Conservation (phyloP, 495 filamentous ascomycete species). For the Chaetomium tenue region DNA sequence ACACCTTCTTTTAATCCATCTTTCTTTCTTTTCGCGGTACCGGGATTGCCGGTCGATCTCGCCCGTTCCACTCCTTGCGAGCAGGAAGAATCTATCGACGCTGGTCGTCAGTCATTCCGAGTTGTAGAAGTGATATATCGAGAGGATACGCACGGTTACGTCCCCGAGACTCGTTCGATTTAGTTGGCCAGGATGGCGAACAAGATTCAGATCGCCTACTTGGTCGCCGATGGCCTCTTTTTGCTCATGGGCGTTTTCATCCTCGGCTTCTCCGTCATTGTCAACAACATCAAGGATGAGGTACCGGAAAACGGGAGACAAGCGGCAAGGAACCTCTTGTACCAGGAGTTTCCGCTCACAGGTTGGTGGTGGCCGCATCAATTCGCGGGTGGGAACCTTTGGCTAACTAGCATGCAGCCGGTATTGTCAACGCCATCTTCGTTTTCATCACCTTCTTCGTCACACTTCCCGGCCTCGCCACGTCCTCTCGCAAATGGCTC, state of each 20-base stretch:
- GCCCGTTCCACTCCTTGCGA: slow-evolving; percentile 22
- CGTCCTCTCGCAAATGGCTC: slow-evolving; percentile 56
- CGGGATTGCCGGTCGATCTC: slow-evolving; percentile 40
- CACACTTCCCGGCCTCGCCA: slow-evolving; percentile 61
- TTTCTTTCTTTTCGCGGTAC: slow-evolving; percentile 26
- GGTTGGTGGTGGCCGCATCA: slow-evolving; percentile 37
- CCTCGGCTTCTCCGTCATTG: slow-evolving; percentile 60
- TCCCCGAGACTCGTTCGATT: slow-evolving; percentile 7
- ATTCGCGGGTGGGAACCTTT: neutral
- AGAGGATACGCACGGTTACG: slow-evolving; percentile 19
- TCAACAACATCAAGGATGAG: slow-evolving; percentile 50
- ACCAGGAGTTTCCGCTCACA: slow-evolving; percentile 58
- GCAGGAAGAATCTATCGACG: slow-evolving; percentile 36
- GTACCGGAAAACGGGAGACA: slow-evolving; percentile 47
- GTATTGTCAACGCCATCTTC: slow-evolving; percentile 64
- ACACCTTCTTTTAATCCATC: slow-evolving; percentile 6
- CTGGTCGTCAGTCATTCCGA: slow-evolving; percentile 44
- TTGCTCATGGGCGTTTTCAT: slow-evolving; percentile 61
- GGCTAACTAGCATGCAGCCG: slow-evolving; percentile 49
- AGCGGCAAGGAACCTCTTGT: slow-evolving; percentile 62
- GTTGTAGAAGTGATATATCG: slow-evolving; percentile 2
- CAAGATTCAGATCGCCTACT: slow-evolving; percentile 57
- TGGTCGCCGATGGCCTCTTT: slow-evolving; percentile 60
- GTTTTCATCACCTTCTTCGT: slow-evolving; percentile 55
- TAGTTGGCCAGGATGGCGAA: slow-evolving; percentile 48